Percentiles rank a stretch among this genome's conserved stretches.
Evolutionary conservation across 2,329 filamentous ascomycete species (phyloP).

Genomic region (Hypocreales sp.): DNA sequence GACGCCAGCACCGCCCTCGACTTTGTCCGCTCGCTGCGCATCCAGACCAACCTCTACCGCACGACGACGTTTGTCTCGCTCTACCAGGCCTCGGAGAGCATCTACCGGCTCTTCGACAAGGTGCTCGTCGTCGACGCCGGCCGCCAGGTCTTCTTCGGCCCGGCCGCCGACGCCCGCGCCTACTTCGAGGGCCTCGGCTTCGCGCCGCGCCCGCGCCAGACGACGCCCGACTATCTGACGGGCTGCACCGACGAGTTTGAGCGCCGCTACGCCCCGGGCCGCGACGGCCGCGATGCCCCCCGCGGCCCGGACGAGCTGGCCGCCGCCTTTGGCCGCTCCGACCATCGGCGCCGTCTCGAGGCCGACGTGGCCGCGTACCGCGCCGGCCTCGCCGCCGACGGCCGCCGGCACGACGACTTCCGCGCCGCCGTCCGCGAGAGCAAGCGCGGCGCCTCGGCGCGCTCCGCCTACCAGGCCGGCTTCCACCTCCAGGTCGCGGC

Average conservation of each 20-base stretch:
- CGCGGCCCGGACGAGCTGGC: conserved; percentile 51
- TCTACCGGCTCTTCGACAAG: conserved; percentile 69
- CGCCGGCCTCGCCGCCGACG: conserved; percentile 47
- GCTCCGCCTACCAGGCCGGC: conserved; percentile 69
- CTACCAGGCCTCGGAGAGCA: conserved; percentile 74
- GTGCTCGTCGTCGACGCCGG: conserved; percentile 69
- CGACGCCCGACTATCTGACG: conserved; percentile 68
- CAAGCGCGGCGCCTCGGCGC: conserved; percentile 60
- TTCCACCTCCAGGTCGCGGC: conserved; percentile 76
- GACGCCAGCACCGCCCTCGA: conserved; percentile 54
- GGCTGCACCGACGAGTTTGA: conserved; percentile 77
- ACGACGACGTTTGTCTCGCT: conserved; percentile 75
- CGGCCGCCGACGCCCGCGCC: conserved; percentile 44
- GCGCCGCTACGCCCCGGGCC: conserved; percentile 56
- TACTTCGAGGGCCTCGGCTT: conserved; percentile 73
- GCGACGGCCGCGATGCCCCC: conserved; percentile 50
- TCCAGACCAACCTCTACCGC: conserved; percentile 71
- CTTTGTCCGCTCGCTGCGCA: conserved; percentile 54
- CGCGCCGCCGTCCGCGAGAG: conserved; percentile 58
- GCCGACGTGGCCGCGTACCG: conserved; percentile 53
- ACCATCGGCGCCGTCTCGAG: conserved; percentile 37
- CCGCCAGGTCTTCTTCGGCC: conserved; percentile 62
- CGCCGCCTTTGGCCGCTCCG: conserved; percentile 54
- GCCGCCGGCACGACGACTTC: conserved; percentile 63
- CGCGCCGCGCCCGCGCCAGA: conserved; percentile 58